Conservation (phyloP, 257 asterid species). For the Petrea volubilis region DNA sequence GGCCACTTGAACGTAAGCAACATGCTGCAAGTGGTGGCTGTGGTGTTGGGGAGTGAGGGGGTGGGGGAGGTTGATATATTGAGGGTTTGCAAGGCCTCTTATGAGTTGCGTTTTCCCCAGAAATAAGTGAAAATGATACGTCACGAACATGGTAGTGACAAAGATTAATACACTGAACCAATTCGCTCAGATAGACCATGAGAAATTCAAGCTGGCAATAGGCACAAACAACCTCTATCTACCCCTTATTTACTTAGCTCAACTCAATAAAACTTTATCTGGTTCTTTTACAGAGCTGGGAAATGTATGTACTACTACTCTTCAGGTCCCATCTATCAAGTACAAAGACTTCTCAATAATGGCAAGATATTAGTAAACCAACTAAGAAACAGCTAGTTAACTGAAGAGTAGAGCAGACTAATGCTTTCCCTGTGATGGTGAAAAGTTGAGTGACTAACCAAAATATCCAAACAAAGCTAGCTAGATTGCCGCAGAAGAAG, state of each 20-base stretch:
- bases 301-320: too few relatives aligned
- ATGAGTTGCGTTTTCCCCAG: too few relatives aligned
- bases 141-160: background rate
- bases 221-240: background rate
- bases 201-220: background rate
- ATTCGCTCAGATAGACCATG: too few relatives aligned
- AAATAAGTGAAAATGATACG: too few relatives aligned
- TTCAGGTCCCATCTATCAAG: constrained; percentile 1
- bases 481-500: constrained; percentile 5
- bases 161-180: background rate
- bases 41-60: too few relatives aligned
- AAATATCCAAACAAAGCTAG: background rate
- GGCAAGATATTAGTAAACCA: background rate
- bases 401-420: too few relatives aligned
- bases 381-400: background rate
- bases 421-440: background rate
- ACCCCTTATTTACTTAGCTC: constrained; percentile 14
- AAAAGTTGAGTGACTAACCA: constrained; percentile 1
- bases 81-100: too few relatives aligned
- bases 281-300: background rate
- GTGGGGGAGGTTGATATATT: too few relatives aligned
- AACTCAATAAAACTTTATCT: constrained; percentile 4
- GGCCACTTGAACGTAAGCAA: too few relatives aligned
- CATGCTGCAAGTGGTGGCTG: too few relatives aligned
- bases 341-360: background rate